These are phyloP conservation scores for Xylaria acuta DNA, from an alignment of 495 filamentous ascomycete genomes.

Conservation along the genomic window DNA sequence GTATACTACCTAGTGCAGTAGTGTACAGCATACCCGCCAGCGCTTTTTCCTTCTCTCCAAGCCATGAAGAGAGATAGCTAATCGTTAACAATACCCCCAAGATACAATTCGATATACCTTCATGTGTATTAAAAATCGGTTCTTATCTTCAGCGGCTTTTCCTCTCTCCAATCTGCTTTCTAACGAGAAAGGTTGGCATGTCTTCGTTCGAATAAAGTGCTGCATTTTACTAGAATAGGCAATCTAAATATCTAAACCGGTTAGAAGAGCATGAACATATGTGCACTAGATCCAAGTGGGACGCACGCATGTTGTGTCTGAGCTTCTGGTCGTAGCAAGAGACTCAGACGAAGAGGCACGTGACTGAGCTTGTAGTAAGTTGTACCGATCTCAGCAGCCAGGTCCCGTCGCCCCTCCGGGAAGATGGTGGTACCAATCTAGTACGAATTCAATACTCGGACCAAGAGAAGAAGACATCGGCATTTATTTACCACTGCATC, in stretches of 20 bases:
- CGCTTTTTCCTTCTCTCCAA: neutral
- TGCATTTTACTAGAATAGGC: no score
- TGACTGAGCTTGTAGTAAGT: constrained; percentile 4
- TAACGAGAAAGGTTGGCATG: neutral
- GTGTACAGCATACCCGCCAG: neutral
- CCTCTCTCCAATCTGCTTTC: neutral
- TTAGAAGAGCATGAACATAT: neutral
- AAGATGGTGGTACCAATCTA: neutral
- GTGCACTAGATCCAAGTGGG: neutral
- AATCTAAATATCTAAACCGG: neutral
- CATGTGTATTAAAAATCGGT: neutral
- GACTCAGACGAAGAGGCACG: constrained; percentile 1
- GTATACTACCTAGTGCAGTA: neutral
- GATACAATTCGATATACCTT: neutral
- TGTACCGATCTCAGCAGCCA: neutral
- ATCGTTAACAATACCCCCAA: neutral
- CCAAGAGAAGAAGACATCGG: neutral
- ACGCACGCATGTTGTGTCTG: no score
- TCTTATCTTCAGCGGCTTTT: neutral
- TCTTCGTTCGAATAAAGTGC: no score
- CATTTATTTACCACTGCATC: constrained; percentile 1
- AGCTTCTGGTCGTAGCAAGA: neutral
- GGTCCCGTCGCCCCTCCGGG: neutral
- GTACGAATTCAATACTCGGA: neutral
- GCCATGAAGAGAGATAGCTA: neutral